These are phyloP conservation scores for Didymella pinodella DNA, from an alignment of 2,329 filamentous ascomycete genomes.

Conservation along the genomic window DNA sequence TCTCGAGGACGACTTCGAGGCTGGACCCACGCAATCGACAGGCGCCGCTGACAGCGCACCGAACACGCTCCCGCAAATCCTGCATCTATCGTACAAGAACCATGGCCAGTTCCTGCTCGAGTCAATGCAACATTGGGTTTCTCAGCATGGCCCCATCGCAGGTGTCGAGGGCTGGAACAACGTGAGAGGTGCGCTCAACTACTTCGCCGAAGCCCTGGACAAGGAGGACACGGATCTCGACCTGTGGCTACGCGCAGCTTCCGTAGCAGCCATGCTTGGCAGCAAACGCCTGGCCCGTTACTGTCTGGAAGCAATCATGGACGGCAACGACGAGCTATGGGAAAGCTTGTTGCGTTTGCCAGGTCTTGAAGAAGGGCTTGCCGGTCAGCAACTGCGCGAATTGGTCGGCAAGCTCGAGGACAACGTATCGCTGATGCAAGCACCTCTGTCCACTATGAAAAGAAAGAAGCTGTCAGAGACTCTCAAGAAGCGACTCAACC, in stretches of 20 bases:
- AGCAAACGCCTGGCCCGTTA: constrained; percentile 67
- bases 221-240: constrained; percentile 71
- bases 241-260: constrained; percentile 68
- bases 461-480: constrained; percentile 60
- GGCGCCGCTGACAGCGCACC: constrained; percentile 75
- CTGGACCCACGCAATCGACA: constrained; percentile 56
- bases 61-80: constrained; percentile 83
- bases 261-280: constrained; percentile 64
- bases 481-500: constrained; percentile 63
- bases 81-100: constrained; percentile 96
- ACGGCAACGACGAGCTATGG: constrained; percentile 66
- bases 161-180: constrained; percentile 41
- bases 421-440: constrained; percentile 61
- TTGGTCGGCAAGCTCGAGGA: constrained; percentile 63
- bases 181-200: constrained; percentile 52
- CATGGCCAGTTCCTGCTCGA: constrained; percentile 93
- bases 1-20: constrained; percentile 50
- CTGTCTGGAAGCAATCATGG: constrained; percentile 69
- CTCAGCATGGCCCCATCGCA: constrained; percentile 46
- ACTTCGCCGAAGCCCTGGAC: constrained; percentile 69
- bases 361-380: constrained; percentile 54
- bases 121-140: constrained; percentile 63
- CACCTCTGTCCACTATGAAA: constrained; percentile 59
- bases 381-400: constrained; percentile 47
- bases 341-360: constrained; percentile 63